Evolutionary conservation across 1,284 basidiomycete species (phyloP), one percentile per base, ranked within the genome.

Genomic region (Sanghuangporus weigelae): DNA sequence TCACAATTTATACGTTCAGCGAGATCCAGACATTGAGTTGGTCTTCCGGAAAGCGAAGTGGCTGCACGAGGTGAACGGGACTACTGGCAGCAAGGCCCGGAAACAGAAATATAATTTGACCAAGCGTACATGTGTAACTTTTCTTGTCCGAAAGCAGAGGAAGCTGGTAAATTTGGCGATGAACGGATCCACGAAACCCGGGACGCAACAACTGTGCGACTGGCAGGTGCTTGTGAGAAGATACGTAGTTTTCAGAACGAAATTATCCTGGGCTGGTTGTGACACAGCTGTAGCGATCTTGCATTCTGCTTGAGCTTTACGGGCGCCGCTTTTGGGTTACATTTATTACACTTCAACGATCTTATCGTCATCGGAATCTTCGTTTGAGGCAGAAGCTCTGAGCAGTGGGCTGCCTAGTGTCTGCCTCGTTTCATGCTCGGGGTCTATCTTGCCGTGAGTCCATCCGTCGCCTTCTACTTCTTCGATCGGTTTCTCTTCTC

Each of bases 261-360:
- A 19, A 44, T 51, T 59, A 14, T 11, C 31, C 16, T 16, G 42
- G n/a, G n/a, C 39, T n/a, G 11, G 5, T 31, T 31, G 26, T 31
- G 26, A 31, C 26, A 4, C 26, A 31, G 26, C 42, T n/a, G 8
- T 21, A 31, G 4, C 10, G 57, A 40, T n/a, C 14, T 16, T 3
- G 12, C 21, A 35, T n/a, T 14, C 21, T 5, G 31, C 21, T 3
- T 2, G 35, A 35, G 31, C 19, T 38, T 36, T 26, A 2, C n/a
- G 10, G 11, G 12, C 38, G 10, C n/a, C 19, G 19, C 3, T 19
- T 12, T 44, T 44, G 42, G 12, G 14, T 44, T 14, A 12, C 42
- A 48, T 31, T 7, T 39, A 5, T 69, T 76, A 87, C 63, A 85
- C 74, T 72, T 86, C 84, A 67, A 81, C 78, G 55, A 85, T 86